A percentile compares a stretch with the other conserved stretches of the same genome.
phyloP scores from a whole-genome alignment of 345 rosid genomes.

The Geranium brycei region DNA sequence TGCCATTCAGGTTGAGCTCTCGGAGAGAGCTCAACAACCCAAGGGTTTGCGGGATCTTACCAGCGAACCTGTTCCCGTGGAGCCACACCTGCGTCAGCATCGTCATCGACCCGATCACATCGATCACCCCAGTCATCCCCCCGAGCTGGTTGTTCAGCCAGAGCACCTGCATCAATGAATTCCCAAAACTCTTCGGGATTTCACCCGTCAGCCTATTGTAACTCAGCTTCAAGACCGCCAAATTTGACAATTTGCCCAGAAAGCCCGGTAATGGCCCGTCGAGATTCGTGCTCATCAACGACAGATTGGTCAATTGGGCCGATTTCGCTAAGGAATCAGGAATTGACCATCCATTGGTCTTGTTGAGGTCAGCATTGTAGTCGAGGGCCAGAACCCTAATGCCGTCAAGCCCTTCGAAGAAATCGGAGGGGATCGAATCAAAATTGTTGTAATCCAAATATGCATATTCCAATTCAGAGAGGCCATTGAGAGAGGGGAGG shows the following conservation, averaged over 20 bases:
- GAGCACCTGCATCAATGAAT: slow-evolving; percentile 26
- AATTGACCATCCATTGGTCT: slow-evolving; percentile 32
- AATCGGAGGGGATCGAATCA: slow-evolving; percentile 31
- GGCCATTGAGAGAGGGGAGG: slow-evolving; percentile 32
- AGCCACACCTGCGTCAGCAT: slow-evolving; percentile 37
- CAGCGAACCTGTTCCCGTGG: slow-evolving; percentile 36
- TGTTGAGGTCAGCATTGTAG: slow-evolving; percentile 23
- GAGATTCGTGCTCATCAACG: slow-evolving; percentile 27
- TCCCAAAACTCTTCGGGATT: slow-evolving; percentile 27
- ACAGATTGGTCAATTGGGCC: slow-evolving; percentile 23
- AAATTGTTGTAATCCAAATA: slow-evolving; percentile 33
- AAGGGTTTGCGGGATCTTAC: slow-evolving; percentile 30
- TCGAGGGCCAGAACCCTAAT: slow-evolving; percentile 35
- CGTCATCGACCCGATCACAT: slow-evolving; percentile 28
- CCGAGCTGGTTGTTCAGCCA: slow-evolving; percentile 35
- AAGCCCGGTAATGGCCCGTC: slow-evolving; percentile 32
- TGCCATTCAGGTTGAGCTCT: slow-evolving; percentile 34
- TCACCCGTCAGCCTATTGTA: slow-evolving; percentile 31
- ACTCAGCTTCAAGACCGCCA: slow-evolving; percentile 23
- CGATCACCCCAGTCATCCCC: slow-evolving; percentile 27
- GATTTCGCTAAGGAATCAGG: slow-evolving; percentile 26
- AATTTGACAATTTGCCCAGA: slow-evolving; percentile 24
- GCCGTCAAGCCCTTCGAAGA: slow-evolving; percentile 30
- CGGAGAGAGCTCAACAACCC: slow-evolving; percentile 23
- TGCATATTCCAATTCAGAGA: slow-evolving; percentile 27